Conservation (phyloP, 208 protist species). For the Leishmania turanica region DNA sequence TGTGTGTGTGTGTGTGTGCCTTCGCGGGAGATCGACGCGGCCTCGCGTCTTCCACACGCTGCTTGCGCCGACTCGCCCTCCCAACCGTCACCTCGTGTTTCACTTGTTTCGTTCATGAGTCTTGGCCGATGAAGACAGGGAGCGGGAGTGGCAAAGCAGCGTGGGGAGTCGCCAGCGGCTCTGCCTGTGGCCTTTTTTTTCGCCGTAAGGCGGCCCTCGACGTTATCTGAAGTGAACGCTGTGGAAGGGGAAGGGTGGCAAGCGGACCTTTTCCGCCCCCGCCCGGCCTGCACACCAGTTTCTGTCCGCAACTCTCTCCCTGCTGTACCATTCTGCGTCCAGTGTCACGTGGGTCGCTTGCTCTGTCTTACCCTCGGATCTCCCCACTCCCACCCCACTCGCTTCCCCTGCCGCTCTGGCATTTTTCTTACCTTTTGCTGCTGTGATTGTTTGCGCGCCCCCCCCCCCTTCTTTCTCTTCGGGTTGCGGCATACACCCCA, state of each 20-base stretch:
- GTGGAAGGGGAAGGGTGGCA: neutral
- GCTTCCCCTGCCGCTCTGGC: neutral
- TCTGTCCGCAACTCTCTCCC: neutral
- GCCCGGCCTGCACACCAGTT: neutral
- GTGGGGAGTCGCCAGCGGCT: neutral
- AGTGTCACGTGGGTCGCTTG: neutral
- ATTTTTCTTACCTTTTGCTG: neutral
- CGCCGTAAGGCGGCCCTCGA: neutral
- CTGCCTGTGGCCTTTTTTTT: neutral
- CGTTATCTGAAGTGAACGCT: neutral
- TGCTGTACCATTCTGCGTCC: neutral
- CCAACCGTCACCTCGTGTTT: neutral
- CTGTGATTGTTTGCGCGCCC: neutral
- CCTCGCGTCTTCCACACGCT: neutral
- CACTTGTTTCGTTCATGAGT: neutral
- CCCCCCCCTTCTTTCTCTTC: neutral
- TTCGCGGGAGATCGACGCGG: neutral
- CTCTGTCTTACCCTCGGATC: neutral
- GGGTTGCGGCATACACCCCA: neutral
- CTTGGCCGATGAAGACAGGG: neutral
- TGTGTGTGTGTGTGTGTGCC: neutral
- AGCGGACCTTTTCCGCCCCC: neutral
- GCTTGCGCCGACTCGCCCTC: neutral
- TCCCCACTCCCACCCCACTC: slow-evolving; percentile 1
- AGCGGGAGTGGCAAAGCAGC: neutral